Conservation (phyloP, 352 stramenopile species). For the Phytophthora capsici region DNA sequence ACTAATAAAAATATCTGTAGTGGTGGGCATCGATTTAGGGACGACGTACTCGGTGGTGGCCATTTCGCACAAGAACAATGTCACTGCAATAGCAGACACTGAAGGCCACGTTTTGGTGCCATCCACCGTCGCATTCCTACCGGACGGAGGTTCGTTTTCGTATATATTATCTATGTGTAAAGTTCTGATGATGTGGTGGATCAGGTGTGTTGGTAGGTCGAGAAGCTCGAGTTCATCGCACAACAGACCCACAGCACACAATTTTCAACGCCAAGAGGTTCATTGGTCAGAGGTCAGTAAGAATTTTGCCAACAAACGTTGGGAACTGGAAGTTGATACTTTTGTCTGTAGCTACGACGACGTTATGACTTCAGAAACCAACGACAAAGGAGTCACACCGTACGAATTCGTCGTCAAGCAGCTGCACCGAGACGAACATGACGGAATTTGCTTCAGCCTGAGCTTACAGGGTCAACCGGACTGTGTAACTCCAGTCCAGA, state of each 20-base stretch:
- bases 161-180: neutral
- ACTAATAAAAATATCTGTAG: constrained; percentile 10
- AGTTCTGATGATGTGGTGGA: neutral
- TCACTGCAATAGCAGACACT: constrained; percentile 66
- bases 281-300: constrained; percentile 53
- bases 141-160: constrained; percentile 42
- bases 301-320: neutral
- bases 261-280: constrained; percentile 85
- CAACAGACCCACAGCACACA: constrained; percentile 61
- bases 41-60: constrained; percentile 84
- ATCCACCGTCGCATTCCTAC: constrained; percentile 71
- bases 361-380: constrained; percentile 20
- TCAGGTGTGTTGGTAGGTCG: constrained; percentile 58
- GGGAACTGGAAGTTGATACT: constrained; percentile 4
- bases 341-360: constrained; percentile 35
- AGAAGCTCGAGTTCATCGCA: constrained; percentile 51
- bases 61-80: constrained; percentile 66
- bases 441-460: constrained; percentile 60
- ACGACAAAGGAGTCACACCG: constrained; percentile 23
- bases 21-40: constrained; percentile 76
- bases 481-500: constrained; percentile 54
- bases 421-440: constrained; percentile 8
- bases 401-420: constrained; percentile 58
- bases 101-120: constrained; percentile 59
- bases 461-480: constrained; percentile 38